Evolutionary conservation across 371 early-diverging fungal species (phyloP).

Genomic region (Mucor racemosus): DNA sequence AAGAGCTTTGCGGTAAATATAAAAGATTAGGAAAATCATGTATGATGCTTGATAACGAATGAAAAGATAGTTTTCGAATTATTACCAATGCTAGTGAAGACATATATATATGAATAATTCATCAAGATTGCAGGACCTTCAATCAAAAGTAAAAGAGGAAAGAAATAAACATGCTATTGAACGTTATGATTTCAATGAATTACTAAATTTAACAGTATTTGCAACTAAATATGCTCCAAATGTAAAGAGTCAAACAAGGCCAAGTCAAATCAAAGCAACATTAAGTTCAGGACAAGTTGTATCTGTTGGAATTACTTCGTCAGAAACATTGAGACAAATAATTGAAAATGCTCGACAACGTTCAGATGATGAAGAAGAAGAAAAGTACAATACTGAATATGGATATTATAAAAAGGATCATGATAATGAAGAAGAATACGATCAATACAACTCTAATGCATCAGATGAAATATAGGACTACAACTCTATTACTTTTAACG

Average conservation of each 20-base stretch:
- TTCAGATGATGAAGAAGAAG: neutral
- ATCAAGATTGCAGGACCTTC: neutral
- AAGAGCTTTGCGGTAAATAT: constrained; percentile 14
- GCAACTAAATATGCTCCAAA: neutral
- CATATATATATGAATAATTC: neutral
- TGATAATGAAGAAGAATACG: neutral
- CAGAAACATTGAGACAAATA: neutral
- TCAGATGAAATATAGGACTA: neutral
- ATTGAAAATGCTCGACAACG: neutral
- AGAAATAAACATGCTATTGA: neutral
- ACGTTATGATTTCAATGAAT: neutral
- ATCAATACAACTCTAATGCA: too few relatives aligned
- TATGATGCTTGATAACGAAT: constrained; percentile 2
- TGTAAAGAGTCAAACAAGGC: neutral
- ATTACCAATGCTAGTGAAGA: neutral
- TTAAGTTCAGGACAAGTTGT: neutral
- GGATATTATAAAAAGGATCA: neutral
- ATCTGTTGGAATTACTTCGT: neutral
- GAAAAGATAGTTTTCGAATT: neutral
- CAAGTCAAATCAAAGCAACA: neutral
- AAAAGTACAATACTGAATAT: too few relatives aligned
- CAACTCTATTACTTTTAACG: neutral
- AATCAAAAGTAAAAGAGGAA: neutral
- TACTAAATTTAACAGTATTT: neutral
- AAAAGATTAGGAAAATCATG: constrained; percentile 11